A percentile compares a stretch with the other conserved stretches of the same genome.
Conservation (phyloP, 179 eudicot species). For the Heliamphora pulchella region DNA sequence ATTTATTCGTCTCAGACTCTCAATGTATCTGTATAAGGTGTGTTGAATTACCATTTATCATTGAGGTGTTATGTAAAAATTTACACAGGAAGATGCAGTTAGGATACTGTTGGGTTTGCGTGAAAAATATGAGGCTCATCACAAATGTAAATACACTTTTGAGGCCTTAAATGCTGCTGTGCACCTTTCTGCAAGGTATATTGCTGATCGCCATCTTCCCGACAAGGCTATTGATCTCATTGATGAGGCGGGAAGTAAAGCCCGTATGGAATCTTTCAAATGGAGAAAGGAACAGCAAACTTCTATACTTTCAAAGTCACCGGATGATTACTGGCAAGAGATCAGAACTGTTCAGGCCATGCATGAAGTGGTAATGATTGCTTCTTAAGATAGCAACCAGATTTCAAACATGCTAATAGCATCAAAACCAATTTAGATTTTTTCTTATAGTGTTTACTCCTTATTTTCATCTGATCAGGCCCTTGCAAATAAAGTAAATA, state of each 20-base stretch:
- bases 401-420: constrained; percentile 6
- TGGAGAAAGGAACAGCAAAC: constrained; percentile 35
- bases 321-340: constrained; percentile 52
- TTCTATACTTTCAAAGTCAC: constrained; percentile 39
- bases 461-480: constrained; percentile 22
- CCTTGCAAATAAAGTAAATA: constrained; percentile 23
- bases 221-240: constrained; percentile 66
- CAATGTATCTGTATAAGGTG: not conserved
- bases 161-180: constrained; percentile 62
- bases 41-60: not conserved
- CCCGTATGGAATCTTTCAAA: constrained; percentile 39
- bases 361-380: constrained; percentile 40
- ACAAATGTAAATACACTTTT: constrained; percentile 49
- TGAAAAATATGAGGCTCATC: constrained; percentile 47
- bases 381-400: not conserved
- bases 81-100: constrained; percentile 45
- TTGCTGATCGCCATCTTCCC: constrained; percentile 55
- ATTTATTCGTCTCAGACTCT: not conserved
- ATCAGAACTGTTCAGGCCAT: constrained; percentile 48
- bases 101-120: constrained; percentile 48
- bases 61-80: not conserved
- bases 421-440: constrained; percentile 12
- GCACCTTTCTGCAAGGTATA: constrained; percentile 45
- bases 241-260: constrained; percentile 59
- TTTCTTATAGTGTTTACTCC: constrained; percentile 11